Conservation (phyloP, 192 early-diverging fungal species). For the Rhizoclosmatium globosum region DNA sequence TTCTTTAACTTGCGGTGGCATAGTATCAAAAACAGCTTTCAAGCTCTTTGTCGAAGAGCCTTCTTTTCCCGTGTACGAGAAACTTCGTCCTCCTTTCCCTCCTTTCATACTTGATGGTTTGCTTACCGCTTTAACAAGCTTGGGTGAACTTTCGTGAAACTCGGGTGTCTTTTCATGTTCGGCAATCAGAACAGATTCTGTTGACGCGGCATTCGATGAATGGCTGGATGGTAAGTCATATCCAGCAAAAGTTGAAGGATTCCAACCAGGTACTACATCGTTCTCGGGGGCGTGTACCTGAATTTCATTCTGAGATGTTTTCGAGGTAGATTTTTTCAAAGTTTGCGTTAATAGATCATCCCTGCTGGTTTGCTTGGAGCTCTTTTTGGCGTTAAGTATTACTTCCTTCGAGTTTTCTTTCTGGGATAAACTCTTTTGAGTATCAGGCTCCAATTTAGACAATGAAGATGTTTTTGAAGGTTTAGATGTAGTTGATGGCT, state of each 20-base stretch:
- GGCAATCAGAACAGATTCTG: not conserved
- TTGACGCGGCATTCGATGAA: constrained; percentile 2
- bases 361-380: no score
- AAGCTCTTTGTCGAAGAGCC: constrained; percentile 3
- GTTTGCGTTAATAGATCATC: no score
- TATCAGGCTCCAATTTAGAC: no score
- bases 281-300: not conserved
- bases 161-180: not conserved
- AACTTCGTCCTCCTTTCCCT: not conserved
- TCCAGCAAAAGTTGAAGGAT: not conserved
- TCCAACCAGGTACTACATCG: constrained; percentile 5
- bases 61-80: not conserved
- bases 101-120: constrained; percentile 25
- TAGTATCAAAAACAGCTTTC: constrained; percentile 12
- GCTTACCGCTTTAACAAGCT: not conserved
- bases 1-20: constrained; percentile 11
- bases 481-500: no score
- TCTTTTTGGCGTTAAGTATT: no score
- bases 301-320: no score
- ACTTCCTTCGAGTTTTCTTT: no score
- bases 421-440: no score
- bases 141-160: not conserved
- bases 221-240: not conserved
- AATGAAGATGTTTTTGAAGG: no score
- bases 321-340: no score